Evolutionary conservation across 2,329 filamentous ascomycete genomes (phyloP), one percentile per base, ranked within the genome.

Genomic region (Colletotrichum endophyticum): DNA sequence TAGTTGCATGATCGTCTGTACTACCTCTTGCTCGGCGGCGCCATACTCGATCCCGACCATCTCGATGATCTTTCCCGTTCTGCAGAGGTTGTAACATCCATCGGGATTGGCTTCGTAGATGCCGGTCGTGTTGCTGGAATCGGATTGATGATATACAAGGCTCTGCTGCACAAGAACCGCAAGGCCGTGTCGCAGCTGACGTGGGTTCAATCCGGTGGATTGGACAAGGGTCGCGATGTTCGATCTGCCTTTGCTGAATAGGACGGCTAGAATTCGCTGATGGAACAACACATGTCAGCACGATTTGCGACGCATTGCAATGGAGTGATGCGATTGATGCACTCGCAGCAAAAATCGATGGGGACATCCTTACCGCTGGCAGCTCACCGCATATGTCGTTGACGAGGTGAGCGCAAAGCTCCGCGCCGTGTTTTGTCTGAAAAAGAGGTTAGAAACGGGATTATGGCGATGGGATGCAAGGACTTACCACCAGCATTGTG

Each of bases 341-440:
- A 63, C 59, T 44, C 27, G 22, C 44, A 15, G 39, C 15, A 30
- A 22, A 34, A 36, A 22, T 12, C 28, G 53, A 73, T 39, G 59
- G 68, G 32, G 64, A 49, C 36, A 70, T 36, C 88, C 94, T 82
- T 94, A 98, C 96, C 84, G 95, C 95, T 78, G 96, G 95, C 75
- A 99, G 92, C 87, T 98, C 95, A 83, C 97, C 97, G 85, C 97
- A 96, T 76, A 95, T 90, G 84, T 98, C 96, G 83, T 96, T 93
- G 78, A 99, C 94, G 78, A 98, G 91, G 84, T 98, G 92, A 88
- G 94, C 92, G 89, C 95, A 98, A 83, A 99, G 95, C 91, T 98
- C 95, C 82, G 94, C 92, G 80, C 94, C 90, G 84, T 94, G 91
- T 88, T 95, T 92, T 77, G 92, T 92, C 92, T 94, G 28, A 3